phyloP scores from a whole-genome alignment of 2,329 filamentous ascomycete species.

The Microdochium paspali region DNA sequence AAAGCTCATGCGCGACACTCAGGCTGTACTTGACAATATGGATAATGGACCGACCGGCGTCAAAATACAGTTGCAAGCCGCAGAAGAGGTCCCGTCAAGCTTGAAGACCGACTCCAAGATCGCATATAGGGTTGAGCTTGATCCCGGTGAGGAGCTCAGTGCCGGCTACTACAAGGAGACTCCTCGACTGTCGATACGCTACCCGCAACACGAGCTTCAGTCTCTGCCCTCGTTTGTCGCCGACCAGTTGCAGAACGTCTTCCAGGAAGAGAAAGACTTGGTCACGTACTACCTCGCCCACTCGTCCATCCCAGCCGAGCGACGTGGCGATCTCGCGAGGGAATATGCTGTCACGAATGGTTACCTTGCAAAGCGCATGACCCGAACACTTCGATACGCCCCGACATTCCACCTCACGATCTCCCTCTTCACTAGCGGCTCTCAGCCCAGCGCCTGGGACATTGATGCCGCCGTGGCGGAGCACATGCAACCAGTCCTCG shows the following conservation, averaged over 20 bases:
- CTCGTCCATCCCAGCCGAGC: conserved; percentile 39
- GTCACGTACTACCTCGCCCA: conserved; percentile 65
- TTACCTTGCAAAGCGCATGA: conserved; percentile 57
- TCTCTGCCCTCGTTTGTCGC: conserved; percentile 69
- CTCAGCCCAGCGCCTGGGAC: conserved; percentile 79
- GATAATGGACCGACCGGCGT: conserved; percentile 65
- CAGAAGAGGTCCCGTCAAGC: neutral
- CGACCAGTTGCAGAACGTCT: conserved; percentile 65
- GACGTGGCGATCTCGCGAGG: neutral
- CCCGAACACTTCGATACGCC: conserved; percentile 80
- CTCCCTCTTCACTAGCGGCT: conserved; percentile 79
- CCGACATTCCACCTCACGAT: conserved; percentile 94
- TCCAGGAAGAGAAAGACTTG: conserved; percentile 80
- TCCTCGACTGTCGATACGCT: neutral
- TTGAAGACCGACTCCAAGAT: conserved; percentile 30
- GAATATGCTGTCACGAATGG: neutral
- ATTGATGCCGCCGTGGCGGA: conserved; percentile 72
- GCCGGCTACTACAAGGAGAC: neutral
- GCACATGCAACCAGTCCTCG: conserved; percentile 74
- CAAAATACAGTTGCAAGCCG: neutral
- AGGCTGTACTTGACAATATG: conserved; percentile 76
- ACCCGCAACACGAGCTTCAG: neutral
- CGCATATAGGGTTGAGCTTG: conserved; percentile 24
- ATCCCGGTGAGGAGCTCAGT: neutral
- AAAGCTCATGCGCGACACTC: conserved; percentile 56